Conservation (phyloP, 805 yeast genomes). For the Wickerhamiella brachini region DNA sequence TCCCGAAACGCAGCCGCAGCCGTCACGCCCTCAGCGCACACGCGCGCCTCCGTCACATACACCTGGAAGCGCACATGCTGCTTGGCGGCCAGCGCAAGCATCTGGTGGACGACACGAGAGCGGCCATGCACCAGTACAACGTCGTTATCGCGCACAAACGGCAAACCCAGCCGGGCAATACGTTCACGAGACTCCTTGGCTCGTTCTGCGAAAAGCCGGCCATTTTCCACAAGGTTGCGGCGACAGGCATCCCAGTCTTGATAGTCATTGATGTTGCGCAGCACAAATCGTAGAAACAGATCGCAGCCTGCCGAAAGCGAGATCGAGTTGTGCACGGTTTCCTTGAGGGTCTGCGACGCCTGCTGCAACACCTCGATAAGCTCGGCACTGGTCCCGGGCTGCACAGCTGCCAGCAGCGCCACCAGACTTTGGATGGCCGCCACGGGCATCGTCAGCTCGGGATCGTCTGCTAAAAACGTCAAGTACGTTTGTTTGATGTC, state of each 20-base stretch:
- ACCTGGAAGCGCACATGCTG: conserved; percentile 75
- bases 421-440: conserved; percentile 96
- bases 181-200: conserved; percentile 81
- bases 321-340: conserved; percentile 76
- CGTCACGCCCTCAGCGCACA: conserved; percentile 57
- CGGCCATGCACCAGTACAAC: conserved; percentile 76
- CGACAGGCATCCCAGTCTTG: conserved; percentile 94
- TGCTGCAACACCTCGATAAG: conserved; percentile 66
- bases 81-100: conserved; percentile 64
- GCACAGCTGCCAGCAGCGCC: conserved; percentile 62
- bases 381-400: conserved; percentile 90
- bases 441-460: conserved; percentile 98
- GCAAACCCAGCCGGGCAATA: conserved; percentile 76
- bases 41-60: conserved; percentile 85
- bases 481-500: conserved; percentile 75
- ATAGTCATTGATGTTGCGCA: conserved; percentile 68
- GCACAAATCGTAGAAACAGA: conserved; percentile 82
- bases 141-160: conserved; percentile 89
- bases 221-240: conserved; percentile 80
- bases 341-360: conserved; percentile 61
- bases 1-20: conserved; percentile 57
- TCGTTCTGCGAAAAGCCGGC: conserved; percentile 78
- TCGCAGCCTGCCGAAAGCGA: conserved; percentile 97
- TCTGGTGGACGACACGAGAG: conserved; percentile 76
- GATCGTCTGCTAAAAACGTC: conserved; percentile 69